Conservation (phyloP, 352 stramenopile genomes). For the Plasmopara halstedii region DNA sequence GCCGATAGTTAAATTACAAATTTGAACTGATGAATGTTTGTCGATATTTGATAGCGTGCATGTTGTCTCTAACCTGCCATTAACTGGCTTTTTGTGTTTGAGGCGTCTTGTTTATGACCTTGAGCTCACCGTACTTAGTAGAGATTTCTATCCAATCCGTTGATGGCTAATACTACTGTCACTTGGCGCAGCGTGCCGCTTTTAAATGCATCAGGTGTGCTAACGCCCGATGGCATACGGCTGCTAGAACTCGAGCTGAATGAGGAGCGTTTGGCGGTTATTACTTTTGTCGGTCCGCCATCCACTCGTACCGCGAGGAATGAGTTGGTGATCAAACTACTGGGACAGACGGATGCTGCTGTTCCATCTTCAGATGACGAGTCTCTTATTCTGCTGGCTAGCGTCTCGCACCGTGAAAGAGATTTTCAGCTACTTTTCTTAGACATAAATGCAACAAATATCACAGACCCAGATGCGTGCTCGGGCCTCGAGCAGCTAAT, state of each 20-base stretch:
- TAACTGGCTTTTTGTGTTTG: no score
- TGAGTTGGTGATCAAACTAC: conserved; percentile 26
- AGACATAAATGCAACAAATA: conserved; percentile 17
- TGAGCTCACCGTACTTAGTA: no score
- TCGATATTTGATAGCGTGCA: no score
- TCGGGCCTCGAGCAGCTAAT: conserved; percentile 18
- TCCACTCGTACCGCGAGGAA: conserved; percentile 19
- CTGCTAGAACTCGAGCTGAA: conserved; percentile 37
- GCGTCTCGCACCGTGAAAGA: conserved; percentile 32
- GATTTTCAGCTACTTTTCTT: conserved; percentile 52
- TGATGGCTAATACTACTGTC: conserved; percentile 3
- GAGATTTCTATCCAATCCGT: no score
- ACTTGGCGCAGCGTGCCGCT: conserved; percentile 38
- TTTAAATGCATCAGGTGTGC: conserved; percentile 23
- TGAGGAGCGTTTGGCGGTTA: conserved; percentile 45
- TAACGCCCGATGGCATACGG: conserved; percentile 24
- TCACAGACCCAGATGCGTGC: not conserved
- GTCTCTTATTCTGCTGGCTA: conserved; percentile 33
- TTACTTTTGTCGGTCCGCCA: conserved; percentile 35
- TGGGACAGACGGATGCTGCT: conserved; percentile 3
- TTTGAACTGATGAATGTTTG: no score
- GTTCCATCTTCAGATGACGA: conserved; percentile 4
- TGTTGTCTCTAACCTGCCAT: no score
- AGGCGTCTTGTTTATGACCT: no score
- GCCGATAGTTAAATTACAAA: no score